These are phyloP conservation scores for Phaeotremella fagi DNA, from an alignment of 768 basidiomycete species.

Conservation along the genomic window DNA sequence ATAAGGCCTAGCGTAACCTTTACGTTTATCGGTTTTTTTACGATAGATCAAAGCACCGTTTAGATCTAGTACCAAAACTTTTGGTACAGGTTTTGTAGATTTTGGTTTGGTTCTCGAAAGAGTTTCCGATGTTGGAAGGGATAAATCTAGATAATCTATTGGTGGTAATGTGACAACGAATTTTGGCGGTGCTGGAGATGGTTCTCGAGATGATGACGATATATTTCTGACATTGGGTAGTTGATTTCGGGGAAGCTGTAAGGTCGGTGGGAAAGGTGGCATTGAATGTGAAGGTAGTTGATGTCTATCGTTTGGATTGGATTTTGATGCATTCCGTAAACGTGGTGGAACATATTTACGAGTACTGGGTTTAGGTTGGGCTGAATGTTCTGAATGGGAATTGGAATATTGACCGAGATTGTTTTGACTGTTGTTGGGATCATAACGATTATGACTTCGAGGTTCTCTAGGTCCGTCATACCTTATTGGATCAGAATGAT, in stretches of 20 bases:
- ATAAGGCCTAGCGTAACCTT: constrained; percentile 36
- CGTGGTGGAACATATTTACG: no score
- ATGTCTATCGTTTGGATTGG: no score
- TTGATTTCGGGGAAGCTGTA: no score
- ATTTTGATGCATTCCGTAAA: no score
- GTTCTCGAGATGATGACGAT: not conserved
- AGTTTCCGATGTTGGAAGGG: not conserved
- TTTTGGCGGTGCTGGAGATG: not conserved
- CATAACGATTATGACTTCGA: no score
- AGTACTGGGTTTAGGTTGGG: no score
- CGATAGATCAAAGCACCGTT: constrained; percentile 44
- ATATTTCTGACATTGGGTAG: not conserved
- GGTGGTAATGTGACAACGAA: constrained; percentile 6
- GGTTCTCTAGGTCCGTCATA: no score
- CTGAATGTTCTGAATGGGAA: no score
- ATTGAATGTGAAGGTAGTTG: no score
- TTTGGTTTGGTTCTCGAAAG: not conserved
- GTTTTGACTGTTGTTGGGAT: no score
- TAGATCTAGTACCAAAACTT: constrained; percentile 45
- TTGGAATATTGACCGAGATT: no score
- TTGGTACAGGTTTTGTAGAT: constrained; percentile 7
- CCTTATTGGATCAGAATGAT: no score
- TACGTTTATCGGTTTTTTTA: constrained; percentile 10
- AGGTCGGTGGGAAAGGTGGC: not conserved
- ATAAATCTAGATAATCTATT: constrained; percentile 6